Percentiles rank a stretch among this genome's conserved stretches.
phyloP scores from a whole-genome alignment of 352 stramenopile genomes.

The Pseudoperonospora humuli region DNA sequence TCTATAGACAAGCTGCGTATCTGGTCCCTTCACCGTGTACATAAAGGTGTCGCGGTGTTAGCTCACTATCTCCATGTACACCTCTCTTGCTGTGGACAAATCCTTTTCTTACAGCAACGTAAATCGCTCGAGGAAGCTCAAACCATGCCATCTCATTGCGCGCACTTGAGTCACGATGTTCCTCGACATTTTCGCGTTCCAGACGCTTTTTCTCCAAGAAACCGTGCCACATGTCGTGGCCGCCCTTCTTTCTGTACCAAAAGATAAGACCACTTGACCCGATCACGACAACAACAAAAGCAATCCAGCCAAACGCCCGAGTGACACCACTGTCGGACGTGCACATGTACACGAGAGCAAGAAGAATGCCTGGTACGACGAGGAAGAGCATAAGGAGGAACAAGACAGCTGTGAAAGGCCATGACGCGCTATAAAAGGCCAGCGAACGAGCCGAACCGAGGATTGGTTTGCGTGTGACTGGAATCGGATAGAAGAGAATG shows the following conservation, averaged over 20 bases:
- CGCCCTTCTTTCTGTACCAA: slow-evolving; percentile 39
- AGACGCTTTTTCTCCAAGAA: slow-evolving; percentile 38
- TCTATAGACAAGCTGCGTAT: too few relatives aligned
- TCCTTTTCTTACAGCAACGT: too few relatives aligned
- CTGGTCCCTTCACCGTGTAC: too few relatives aligned
- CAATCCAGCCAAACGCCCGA: slow-evolving; percentile 31
- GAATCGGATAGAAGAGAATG: slow-evolving; percentile 89
- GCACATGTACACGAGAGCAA: slow-evolving; percentile 52
- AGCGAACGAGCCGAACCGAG: slow-evolving; percentile 61
- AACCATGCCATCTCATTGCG: too few relatives aligned
- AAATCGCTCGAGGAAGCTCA: too few relatives aligned
- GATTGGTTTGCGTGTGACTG: slow-evolving; percentile 75
- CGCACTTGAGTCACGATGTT: too few relatives aligned
- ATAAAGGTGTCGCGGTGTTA: too few relatives aligned
- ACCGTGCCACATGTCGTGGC: slow-evolving; percentile 25
- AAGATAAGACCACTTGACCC: slow-evolving; percentile 4
- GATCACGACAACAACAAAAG: slow-evolving; percentile 18
- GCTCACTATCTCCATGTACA: too few relatives aligned
- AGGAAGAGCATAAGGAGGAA: slow-evolving; percentile 49
- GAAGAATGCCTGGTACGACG: slow-evolving; percentile 33
- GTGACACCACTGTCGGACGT: slow-evolving; percentile 22
- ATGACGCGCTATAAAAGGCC: slow-evolving; percentile 52
- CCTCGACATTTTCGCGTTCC: slow-evolving; percentile 29
- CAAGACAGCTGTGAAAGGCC: slow-evolving; percentile 42
- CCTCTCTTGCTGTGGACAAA: too few relatives aligned